These are phyloP conservation scores for Sequoia sempervirens DNA, from an alignment of 75 land plant species.

Conservation along the genomic window DNA sequence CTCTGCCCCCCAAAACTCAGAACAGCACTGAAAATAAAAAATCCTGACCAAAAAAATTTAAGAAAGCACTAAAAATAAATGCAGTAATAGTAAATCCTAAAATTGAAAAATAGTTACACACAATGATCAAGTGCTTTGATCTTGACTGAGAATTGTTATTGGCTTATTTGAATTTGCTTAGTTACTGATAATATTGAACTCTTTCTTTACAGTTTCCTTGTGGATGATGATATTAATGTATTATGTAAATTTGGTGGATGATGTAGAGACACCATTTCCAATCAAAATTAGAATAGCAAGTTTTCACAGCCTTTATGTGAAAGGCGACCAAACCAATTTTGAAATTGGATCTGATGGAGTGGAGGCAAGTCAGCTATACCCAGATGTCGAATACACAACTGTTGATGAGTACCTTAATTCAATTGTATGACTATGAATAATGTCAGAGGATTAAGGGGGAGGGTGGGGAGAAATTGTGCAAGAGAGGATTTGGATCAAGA, in stretches of 20 bases:
- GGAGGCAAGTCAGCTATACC: slow-evolving; percentile 40
- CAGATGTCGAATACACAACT: slow-evolving; percentile 48
- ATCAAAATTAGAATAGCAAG: slow-evolving; percentile 16
- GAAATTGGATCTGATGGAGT: slow-evolving; percentile 32
- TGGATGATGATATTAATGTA: background rate
- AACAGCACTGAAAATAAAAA: too few species aligned
- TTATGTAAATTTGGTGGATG: background rate
- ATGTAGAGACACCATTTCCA: slow-evolving; percentile 29
- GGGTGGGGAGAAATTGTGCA: too few species aligned
- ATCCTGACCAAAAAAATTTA: too few species aligned
- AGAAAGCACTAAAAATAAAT: too few species aligned
- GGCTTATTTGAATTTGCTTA: too few species aligned
- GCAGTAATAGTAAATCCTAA: too few species aligned
- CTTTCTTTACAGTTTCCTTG: background rate
- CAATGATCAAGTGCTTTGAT: too few species aligned
- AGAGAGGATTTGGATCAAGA: too few species aligned
- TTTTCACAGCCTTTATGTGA: slow-evolving; percentile 20
- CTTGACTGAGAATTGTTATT: too few species aligned
- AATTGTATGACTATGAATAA: background rate
- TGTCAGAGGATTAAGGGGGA: background rate
- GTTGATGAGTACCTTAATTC: slow-evolving; percentile 32
- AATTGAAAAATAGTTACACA: too few species aligned
- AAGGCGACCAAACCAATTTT: slow-evolving; percentile 36
- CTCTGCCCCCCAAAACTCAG: too few species aligned
- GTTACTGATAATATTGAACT: background rate